These are phyloP conservation scores for Penicillium roqueforti DNA, from an alignment of 495 filamentous ascomycete species.

Conservation along the genomic window DNA sequence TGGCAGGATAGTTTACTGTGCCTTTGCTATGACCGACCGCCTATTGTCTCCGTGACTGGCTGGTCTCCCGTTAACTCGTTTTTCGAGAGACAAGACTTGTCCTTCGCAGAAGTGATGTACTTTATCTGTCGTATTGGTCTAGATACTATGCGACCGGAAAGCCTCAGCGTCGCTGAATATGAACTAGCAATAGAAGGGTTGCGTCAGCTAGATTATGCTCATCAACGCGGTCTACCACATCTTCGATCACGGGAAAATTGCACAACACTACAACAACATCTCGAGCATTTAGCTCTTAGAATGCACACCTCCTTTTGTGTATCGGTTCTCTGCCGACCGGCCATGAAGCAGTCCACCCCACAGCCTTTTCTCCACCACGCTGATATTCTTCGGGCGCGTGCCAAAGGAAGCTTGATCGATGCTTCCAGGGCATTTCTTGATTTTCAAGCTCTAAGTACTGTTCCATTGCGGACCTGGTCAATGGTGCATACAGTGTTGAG, in stretches of 20 bases:
- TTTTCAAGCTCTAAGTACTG: constrained; percentile 32
- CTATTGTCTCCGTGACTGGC: constrained; percentile 26
- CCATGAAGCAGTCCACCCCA: constrained; percentile 21
- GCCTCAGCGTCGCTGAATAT: not conserved
- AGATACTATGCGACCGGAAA: constrained; percentile 21
- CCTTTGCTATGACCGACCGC: constrained; percentile 34
- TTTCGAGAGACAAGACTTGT: constrained; percentile 11
- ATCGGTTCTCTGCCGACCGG: constrained; percentile 35
- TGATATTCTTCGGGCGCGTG: constrained; percentile 21
- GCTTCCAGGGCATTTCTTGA: constrained; percentile 34
- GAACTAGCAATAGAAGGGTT: constrained; percentile 21
- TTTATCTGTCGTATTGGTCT: constrained; percentile 26
- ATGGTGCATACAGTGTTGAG: constrained; percentile 39
- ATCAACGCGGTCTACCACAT: constrained; percentile 19
- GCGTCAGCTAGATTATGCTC: constrained; percentile 21
- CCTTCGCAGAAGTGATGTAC: constrained; percentile 31
- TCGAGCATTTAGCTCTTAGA: constrained; percentile 34
- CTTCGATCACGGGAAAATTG: constrained; percentile 23
- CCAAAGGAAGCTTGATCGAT: constrained; percentile 29
- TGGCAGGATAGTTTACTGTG: constrained; percentile 39
- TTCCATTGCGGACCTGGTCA: constrained; percentile 35
- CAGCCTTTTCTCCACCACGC: constrained; percentile 4
- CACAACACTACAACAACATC: constrained; percentile 30
- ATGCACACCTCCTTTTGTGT: constrained; percentile 33
- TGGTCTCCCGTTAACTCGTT: constrained; percentile 3